These are phyloP conservation scores for Scutellaria galericulata DNA, from an alignment of 257 asterid species.

Conservation along the genomic window DNA sequence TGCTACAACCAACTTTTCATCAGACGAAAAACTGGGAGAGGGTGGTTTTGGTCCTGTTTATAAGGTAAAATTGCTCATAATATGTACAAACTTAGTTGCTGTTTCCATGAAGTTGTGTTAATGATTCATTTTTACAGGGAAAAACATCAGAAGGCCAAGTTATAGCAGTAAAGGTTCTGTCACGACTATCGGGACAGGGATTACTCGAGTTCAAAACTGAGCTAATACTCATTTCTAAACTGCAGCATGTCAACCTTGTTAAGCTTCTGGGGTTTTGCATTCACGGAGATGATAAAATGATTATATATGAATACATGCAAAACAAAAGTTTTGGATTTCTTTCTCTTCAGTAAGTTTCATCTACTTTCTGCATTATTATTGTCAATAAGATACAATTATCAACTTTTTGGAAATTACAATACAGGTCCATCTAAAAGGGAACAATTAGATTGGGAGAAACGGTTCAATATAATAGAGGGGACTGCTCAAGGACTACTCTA, in stretches of 20 bases:
- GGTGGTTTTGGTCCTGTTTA: conserved; percentile 78
- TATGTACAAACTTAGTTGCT: neutral
- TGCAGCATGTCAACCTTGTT: conserved; percentile 72
- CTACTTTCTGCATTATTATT: neutral
- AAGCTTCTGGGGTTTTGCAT: conserved; percentile 59
- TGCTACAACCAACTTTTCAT: conserved; percentile 60
- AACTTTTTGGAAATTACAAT: neutral
- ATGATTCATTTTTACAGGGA: conserved; percentile 42
- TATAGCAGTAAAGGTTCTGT: conserved; percentile 67
- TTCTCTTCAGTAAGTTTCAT: conserved; percentile 52
- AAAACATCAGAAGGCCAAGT: conserved; percentile 52
- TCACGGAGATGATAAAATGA: conserved; percentile 61
- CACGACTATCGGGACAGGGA: conserved; percentile 64
- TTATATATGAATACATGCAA: conserved; percentile 66
- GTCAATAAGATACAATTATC: neutral
- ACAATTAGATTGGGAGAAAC: conserved; percentile 42
- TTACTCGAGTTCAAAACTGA: conserved; percentile 64
- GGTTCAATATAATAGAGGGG: conserved; percentile 50
- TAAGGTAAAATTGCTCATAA: conserved; percentile 36
- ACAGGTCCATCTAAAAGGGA: conserved; percentile 39
- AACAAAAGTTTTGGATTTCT: conserved; percentile 71
- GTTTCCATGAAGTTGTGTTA: neutral
- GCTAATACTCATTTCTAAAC: conserved; percentile 60
- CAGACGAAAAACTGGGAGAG: conserved; percentile 53
- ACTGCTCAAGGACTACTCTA: conserved; percentile 66